Percentiles rank a stretch among this genome's conserved stretches.
phyloP scores from a whole-genome alignment of 2,329 filamentous ascomycete species.

The Cordyceps fumosorosea region DNA sequence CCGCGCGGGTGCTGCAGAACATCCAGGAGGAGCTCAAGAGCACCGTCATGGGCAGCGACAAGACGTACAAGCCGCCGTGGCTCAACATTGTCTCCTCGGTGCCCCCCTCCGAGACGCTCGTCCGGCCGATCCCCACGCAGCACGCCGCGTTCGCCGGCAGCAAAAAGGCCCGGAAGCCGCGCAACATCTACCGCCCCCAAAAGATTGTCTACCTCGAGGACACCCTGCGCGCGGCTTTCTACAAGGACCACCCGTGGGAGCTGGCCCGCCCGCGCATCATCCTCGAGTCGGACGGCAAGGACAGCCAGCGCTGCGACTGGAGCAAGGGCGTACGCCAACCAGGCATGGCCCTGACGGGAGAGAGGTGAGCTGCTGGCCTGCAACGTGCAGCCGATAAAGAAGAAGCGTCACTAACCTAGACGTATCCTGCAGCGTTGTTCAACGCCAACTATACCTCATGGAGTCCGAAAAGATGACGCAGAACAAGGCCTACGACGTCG shows the following conservation, averaged over 20 bases:
- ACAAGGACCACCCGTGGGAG: conserved; percentile 94
- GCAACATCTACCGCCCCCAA: conserved; percentile 74
- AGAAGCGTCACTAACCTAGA: neutral
- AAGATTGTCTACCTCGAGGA: conserved; percentile 79
- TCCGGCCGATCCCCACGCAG: conserved; percentile 44
- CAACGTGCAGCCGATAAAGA: neutral
- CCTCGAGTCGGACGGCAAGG: conserved; percentile 78
- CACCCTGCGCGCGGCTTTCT: conserved; percentile 72
- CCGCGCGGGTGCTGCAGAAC: conserved; percentile 41
- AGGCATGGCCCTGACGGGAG: conserved; percentile 72
- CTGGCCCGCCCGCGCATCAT: conserved; percentile 80
- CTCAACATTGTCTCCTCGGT: conserved; percentile 43
- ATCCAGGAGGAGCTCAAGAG: conserved; percentile 38
- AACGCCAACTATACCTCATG: conserved; percentile 85
- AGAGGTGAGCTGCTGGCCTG: conserved; percentile 56
- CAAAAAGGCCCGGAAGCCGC: conserved; percentile 46
- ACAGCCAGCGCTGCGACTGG: conserved; percentile 73
- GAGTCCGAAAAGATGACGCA: conserved; percentile 54
- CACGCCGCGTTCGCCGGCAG: conserved; percentile 32
- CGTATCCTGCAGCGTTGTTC: conserved; percentile 63
- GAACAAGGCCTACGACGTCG: conserved; percentile 73
- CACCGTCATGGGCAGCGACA: conserved; percentile 29
- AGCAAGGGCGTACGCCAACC: conserved; percentile 65
- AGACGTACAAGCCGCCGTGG: conserved; percentile 39
- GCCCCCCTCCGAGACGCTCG: conserved; percentile 53